Evolutionary conservation across 2,329 filamentous ascomycete genomes (phyloP).

Genomic region (Fusarium sp.): DNA sequence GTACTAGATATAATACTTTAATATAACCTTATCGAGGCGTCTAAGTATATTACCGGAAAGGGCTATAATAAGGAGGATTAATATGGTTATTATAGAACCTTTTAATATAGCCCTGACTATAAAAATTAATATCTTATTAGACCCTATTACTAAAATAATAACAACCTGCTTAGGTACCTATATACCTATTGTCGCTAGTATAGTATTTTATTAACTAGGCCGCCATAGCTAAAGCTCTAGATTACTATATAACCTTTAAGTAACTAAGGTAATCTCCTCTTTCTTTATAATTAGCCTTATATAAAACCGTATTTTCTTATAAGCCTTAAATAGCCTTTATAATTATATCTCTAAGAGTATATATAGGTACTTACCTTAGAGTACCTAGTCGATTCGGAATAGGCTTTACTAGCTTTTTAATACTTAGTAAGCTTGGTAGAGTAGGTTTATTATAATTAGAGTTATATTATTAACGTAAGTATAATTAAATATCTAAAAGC

Average conservation of each 20-base stretch:
- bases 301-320: too few relatives aligned
- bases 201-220: not conserved
- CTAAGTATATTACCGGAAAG: not conserved
- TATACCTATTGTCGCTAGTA: not conserved
- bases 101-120: not conserved
- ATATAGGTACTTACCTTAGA: conserved; percentile 2
- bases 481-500: not conserved
- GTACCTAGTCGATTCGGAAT: not conserved
- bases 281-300: too few relatives aligned
- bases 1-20: not conserved
- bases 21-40: not conserved
- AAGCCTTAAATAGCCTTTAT: too few relatives aligned
- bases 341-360: too few relatives aligned
- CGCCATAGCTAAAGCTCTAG: too few relatives aligned
- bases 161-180: not conserved
- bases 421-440: not conserved
- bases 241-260: too few relatives aligned
- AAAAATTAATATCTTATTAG: not conserved
- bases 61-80: not conserved
- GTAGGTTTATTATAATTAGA: not conserved
- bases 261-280: too few relatives aligned
- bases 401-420: not conserved
- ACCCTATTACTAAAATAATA: not conserved
- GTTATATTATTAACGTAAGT: not conserved
- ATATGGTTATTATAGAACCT: not conserved